Evolutionary conservation across 2,329 filamentous ascomycete species (phyloP).

Genomic region (Lachnellula willkommii): DNA sequence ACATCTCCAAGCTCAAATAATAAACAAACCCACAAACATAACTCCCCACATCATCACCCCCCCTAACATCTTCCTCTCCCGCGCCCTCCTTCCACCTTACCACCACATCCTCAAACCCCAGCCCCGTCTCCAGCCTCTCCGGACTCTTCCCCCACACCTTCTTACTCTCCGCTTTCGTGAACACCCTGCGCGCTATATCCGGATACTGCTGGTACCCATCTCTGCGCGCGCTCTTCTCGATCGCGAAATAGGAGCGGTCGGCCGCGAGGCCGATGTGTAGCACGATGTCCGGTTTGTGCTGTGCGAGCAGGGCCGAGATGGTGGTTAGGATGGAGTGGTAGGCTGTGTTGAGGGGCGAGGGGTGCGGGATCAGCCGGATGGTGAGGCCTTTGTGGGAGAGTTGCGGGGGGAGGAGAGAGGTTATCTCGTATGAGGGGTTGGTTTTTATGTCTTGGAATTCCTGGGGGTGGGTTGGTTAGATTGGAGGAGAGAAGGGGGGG

Average conservation of each 20-base stretch:
- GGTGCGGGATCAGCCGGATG: constrained; percentile 49
- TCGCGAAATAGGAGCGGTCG: constrained; percentile 57
- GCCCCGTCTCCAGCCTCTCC: constrained; percentile 5
- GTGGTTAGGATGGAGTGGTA: constrained; percentile 60
- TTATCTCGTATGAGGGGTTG: constrained; percentile 77
- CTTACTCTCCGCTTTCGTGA: constrained; percentile 46
- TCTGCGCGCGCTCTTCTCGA: constrained; percentile 64
- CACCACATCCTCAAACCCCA: constrained; percentile 13
- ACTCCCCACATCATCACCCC: constrained; percentile 55
- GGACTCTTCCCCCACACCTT: constrained; percentile 31
- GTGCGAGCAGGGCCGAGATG: constrained; percentile 50
- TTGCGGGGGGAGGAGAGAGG: constrained; percentile 55
- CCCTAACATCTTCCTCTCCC: constrained; percentile 7
- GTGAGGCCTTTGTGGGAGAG: constrained; percentile 44
- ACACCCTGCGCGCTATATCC: constrained; percentile 58
- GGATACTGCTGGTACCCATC: constrained; percentile 54
- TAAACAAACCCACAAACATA: constrained; percentile 75
- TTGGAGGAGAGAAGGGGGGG: not conserved
- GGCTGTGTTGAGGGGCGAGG: constrained; percentile 60
- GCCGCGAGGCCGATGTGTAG: constrained; percentile 74
- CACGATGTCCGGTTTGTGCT: constrained; percentile 53
- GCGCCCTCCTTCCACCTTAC: constrained; percentile 6
- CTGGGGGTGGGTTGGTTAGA: not conserved
- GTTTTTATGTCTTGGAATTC: constrained; percentile 35
- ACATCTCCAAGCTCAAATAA: constrained; percentile 58